Base-by-base conservation (phyloP, 257 asterid genomes). In the Plantago elongata region DNA sequence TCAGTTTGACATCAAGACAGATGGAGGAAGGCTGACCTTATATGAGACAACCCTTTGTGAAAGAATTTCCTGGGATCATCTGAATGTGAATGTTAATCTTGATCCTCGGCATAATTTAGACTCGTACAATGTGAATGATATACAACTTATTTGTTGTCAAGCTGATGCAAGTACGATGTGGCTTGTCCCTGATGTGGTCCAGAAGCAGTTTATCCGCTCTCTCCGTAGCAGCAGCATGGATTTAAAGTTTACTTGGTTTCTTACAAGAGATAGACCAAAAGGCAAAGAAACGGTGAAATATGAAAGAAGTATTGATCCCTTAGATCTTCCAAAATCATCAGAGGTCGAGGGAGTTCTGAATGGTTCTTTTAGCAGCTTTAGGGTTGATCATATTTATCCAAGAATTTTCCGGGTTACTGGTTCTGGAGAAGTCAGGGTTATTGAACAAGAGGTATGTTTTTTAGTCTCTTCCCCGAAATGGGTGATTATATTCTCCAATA, bases 101-200 rank as follows among this genome's bases (percentile, higher is more conserved):
- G 99, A 93, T 75, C 95, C 97, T 14, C 72, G 65, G 9, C 64
- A 77, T 66, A 85, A 81, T 78, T 71, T 93, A 61, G 79, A 81
- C 69, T 66, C 89, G 22, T 93, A 89, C 71, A 84, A 81, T 64
- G 82, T 60, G 72, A 77, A 78, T 22, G 99, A 93, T 75, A 79
- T 89, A 73, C 99, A 93, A 73, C 82, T 93, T 68, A 75, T 93
- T 60, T 93, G 99, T 72, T 93, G 99, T 78, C 94, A 89, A 78
- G 75, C 96, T 52, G 97, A 87, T 72, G 93, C 97, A 13, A 89
- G 87, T 72, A 74, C 85, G 55, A 59, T 85, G 67, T 93, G 99
- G 99, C 82, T 89, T 30, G 87, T 93, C 67, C 99, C 99, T 45
- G 83, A 76, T 63, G 83, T 80, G 66, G 99, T 89, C 68, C 83